Evolutionary conservation across 192 early-diverging fungal genomes (phyloP).

Genomic region (Geosiphon pyriformis): DNA sequence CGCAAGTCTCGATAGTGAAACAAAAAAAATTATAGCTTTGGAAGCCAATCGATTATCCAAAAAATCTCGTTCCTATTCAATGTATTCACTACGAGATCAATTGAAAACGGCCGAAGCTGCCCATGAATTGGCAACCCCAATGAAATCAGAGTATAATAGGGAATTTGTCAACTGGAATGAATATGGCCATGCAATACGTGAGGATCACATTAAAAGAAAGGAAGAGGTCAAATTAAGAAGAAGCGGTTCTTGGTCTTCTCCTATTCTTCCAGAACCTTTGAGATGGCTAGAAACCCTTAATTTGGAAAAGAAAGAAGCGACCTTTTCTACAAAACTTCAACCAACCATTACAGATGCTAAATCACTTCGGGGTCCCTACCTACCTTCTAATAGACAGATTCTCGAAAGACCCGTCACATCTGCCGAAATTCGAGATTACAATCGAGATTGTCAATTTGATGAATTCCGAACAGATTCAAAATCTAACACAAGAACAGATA

Average conservation of each 20-base stretch:
- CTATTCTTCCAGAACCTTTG: not conserved
- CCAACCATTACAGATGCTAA: conserved; percentile 4
- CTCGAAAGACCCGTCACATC: not conserved
- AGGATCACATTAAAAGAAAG: conserved; percentile 2
- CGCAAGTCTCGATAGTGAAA: conserved; percentile 6
- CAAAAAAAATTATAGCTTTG: conserved; percentile 19
- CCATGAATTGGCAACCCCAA: not conserved
- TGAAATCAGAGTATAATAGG: conserved; percentile 8
- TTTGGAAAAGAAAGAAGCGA: not conserved
- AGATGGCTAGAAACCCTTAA: conserved; percentile 9
- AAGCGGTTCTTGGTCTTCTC: conserved; percentile 22
- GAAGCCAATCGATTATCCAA: conserved; percentile 17
- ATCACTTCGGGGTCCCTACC: not conserved
- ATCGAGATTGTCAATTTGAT: not conserved
- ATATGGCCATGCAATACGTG: conserved; percentile 2
- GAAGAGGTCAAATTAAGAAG: not conserved
- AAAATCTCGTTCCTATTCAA: conserved; percentile 23
- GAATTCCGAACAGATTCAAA: not conserved
- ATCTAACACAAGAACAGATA: not conserved
- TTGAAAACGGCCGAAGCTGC: conserved; percentile 14
- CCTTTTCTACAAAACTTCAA: conserved; percentile 2
- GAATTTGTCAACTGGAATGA: conserved; percentile 22
- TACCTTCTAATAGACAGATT: not conserved
- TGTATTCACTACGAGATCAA: conserved; percentile 21
- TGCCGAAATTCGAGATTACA: conserved; percentile 13